Evolutionary conservation across 2,329 filamentous ascomycete genomes (phyloP).

Genomic region (Talaromyces sp.): DNA sequence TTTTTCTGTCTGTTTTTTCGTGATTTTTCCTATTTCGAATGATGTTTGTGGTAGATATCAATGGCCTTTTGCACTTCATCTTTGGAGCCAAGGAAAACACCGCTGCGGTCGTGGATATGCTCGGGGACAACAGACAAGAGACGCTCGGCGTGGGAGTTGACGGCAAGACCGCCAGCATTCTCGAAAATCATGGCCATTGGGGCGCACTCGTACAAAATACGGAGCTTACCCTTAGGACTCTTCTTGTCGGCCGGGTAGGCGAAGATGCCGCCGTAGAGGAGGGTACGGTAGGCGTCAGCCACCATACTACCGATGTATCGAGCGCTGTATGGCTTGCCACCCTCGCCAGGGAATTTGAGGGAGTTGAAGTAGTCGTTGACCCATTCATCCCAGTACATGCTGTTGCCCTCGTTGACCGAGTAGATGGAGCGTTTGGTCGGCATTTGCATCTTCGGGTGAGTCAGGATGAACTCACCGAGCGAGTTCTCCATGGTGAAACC

Average conservation of each 20-base stretch:
- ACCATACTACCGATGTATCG: constrained; percentile 99
- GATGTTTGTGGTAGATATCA: constrained; percentile 61
- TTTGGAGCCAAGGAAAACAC: constrained; percentile 92
- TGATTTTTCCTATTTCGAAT: constrained; percentile 16
- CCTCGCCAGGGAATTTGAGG: constrained; percentile 71
- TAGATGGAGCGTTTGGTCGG: constrained; percentile 81
- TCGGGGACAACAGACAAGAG: constrained; percentile 88
- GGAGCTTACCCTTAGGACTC: constrained; percentile 95
- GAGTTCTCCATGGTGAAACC: constrained; percentile 97
- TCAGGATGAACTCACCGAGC: constrained; percentile 97
- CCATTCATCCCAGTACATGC: constrained; percentile 86
- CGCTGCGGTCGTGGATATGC: constrained; percentile 89
- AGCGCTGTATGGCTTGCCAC: constrained; percentile 82
- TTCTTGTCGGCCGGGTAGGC: constrained; percentile 98
- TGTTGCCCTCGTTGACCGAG: constrained; percentile 98
- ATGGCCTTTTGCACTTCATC: constrained; percentile 97
- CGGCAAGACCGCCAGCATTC: constrained; percentile 89
- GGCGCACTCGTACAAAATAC: constrained; percentile 96
- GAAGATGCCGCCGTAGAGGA: constrained; percentile 95
- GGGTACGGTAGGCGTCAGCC: constrained; percentile 91
- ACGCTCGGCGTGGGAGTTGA: constrained; percentile 85
- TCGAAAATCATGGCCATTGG: constrained; percentile 99
- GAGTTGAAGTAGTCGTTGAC: constrained; percentile 85
- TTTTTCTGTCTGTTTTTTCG: not conserved
- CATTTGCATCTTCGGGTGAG: constrained; percentile 89